Percentiles rank a stretch among this genome's conserved stretches.
These are phyloP conservation scores for Rhizophagus prolifer DNA, from an alignment of 192 early-diverging fungal species.

Conservation along the genomic window DNA sequence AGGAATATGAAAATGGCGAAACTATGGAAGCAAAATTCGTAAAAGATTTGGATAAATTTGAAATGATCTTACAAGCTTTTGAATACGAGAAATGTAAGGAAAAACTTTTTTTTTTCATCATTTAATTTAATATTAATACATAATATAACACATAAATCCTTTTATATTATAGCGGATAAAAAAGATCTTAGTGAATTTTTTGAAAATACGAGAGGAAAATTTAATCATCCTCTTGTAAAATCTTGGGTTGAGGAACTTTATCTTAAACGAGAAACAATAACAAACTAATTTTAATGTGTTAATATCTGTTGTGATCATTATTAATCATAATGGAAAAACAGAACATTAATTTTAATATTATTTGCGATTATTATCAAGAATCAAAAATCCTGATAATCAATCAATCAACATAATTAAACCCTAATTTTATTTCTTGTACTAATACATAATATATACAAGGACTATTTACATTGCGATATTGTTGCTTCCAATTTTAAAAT, in stretches of 20 bases:
- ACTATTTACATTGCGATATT: too few relatives aligned
- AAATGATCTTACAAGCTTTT: constrained; percentile 90
- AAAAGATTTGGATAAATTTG: constrained; percentile 95
- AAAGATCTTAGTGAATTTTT: constrained; percentile 76
- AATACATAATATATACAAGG: too few relatives aligned
- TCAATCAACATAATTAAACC: too few relatives aligned
- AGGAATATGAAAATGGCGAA: constrained; percentile 77
- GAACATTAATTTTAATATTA: too few relatives aligned
- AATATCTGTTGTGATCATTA: too few relatives aligned
- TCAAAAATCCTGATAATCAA: too few relatives aligned
- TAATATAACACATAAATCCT: not conserved
- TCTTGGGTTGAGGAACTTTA: constrained; percentile 85
- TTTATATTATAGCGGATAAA: constrained; percentile 45
- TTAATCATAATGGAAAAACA: too few relatives aligned
- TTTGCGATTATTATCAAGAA: too few relatives aligned
- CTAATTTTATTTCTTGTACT: too few relatives aligned
- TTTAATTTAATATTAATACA: constrained; percentile 11
- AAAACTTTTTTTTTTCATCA: not conserved
- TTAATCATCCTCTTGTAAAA: constrained; percentile 78
- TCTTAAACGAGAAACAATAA: constrained; percentile 35
- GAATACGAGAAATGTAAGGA: constrained; percentile 83
- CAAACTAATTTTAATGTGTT: too few relatives aligned
- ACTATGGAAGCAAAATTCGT: constrained; percentile 80
- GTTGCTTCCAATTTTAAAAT: too few relatives aligned
- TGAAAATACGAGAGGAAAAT: constrained; percentile 75